Evolutionary conservation across 495 filamentous ascomycete genomes (phyloP).

Genomic region (Rusavskia elegans): DNA sequence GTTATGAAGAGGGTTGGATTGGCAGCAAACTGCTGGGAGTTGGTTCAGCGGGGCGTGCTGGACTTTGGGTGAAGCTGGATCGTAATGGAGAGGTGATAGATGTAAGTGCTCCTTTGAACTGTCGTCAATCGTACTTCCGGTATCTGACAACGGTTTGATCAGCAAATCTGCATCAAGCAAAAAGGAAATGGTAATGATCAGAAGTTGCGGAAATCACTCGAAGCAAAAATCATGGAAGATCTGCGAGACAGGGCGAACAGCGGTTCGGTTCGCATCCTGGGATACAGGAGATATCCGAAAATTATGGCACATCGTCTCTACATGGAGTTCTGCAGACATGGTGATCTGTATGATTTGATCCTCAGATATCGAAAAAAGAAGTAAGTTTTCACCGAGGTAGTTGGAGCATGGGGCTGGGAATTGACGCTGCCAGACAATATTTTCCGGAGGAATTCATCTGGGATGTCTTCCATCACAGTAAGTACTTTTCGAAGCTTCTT

Average conservation of each 20-base stretch:
- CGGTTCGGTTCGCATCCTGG: background rate
- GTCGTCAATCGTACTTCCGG: background rate
- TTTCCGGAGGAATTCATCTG: conserved; percentile 7
- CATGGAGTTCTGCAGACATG: conserved; percentile 5
- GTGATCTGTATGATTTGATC: conserved; percentile 1
- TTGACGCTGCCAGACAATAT: conserved; percentile 1
- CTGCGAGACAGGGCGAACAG: background rate
- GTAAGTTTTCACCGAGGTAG: background rate
- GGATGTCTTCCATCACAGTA: conserved; percentile 5
- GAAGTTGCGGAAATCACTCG: conserved; percentile 1
- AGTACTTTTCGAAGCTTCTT: too few relatives aligned
- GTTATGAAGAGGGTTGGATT: background rate
- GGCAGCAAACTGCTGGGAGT: background rate
- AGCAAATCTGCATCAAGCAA: conserved; percentile 9
- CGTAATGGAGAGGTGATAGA: conserved; percentile 2
- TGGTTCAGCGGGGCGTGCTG: background rate
- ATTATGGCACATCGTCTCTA: conserved; percentile 4
- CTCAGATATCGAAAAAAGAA: background rate
- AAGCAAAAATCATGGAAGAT: conserved; percentile 3
- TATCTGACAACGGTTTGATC: too few relatives aligned
- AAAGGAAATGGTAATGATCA: background rate
- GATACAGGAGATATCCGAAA: conserved; percentile 3
- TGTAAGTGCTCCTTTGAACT: background rate
- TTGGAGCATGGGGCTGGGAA: background rate
- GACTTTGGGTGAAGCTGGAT: conserved; percentile 5